Evolutionary conservation across 1,139 yeast genomes (phyloP), one percentile per base, ranked within the genome.

Genomic region (Kodamaea suecica): DNA sequence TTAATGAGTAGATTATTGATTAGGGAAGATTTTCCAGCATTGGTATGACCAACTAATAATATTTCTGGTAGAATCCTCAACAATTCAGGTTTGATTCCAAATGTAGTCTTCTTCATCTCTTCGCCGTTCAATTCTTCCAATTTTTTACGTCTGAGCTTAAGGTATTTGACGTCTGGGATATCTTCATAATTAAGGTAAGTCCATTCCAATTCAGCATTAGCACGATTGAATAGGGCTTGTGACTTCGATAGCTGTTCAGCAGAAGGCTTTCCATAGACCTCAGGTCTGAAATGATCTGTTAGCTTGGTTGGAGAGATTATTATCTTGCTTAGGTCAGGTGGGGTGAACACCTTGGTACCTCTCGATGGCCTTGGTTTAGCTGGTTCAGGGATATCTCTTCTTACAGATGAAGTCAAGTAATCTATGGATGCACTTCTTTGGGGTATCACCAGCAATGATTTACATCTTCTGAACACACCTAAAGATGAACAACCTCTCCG

Each of bases 21-120:
- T 26, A 87, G 57, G 0, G 94, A 78, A 0, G 95, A 84, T 52
- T 87, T 87, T 0, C 97, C 97, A 2, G 79, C 87, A 49, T 87
- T 87, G 33, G 95, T 82, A 44, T 85, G 75, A 0, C 96, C 96
- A 35, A 87, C 51, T 28, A 87, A 67, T 5, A 83, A 63, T 3
- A 86, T 76, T 49, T 86, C 95, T 0, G 95, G 95, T 11, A 68
- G 47, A 10, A 58, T 55, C 31, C 42, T 48, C 24, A 65, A 48
- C 16, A 56, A 44, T 11, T 47, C 51, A 4, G 68, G 66, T 11
- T 40, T 43, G 14, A 63, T 55, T 0, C 70, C 69, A 42, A 60
- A 62, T 1, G 65, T 50, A 10, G 38, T 35, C 17, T 25, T 25
- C 17, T 13, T 11, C 28, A 25, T n/a, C 13, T 9, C 13, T 17